Base-by-base conservation (phyloP, 257 asterid genomes). In the Fraxinus cuspidata region DNA sequence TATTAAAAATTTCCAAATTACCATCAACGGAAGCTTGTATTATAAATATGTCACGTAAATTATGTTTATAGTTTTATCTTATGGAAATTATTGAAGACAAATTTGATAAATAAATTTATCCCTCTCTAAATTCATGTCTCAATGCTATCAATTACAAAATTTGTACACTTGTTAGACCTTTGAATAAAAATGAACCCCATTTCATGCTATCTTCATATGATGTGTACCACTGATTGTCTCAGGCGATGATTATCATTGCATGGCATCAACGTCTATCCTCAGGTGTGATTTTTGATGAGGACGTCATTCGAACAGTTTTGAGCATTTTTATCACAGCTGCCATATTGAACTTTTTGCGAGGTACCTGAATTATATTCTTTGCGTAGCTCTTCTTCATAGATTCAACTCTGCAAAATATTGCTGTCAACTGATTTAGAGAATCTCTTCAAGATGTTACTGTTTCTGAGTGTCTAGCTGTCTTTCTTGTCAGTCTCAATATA, bases 281-380 rank as follows among this genome's bases (percentile, higher is more conserved):
- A 40, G 78, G 80, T 81, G 86, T 82, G 37, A 81, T 91, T 80
- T 86, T 92, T 53, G 96, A 90, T 53, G 92, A 83, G 74, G 90
- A 82, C 78, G 84, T 93, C n/a, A 84, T 92, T 80, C 92, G 82
- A 83, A 88, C 85, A 79, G 85, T 96, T 77, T 83, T 90, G 89
- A 96, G 99, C 92, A 92, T 96, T 85, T 96, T 96, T 82, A 86
- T 96, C 80, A 96, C 99, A 31, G 97, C 98, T 82, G 95, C 99
- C 68, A 84, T 92, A 81, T 82, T 96, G 79, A 91, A 96, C 78
- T 92, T 92, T 82, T 72, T 88, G 83, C 89, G 91, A 92, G 99
- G 99, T 95, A 90, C 79, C 60, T 31, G 7, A 8, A 69, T 21
- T 74, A 56, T 42, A 70, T 60, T 70, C 18, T 77, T 42, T 71